Evolutionary conservation across 2,329 filamentous ascomycete species (phyloP).

Genomic region (Penicillium verrucosum): DNA sequence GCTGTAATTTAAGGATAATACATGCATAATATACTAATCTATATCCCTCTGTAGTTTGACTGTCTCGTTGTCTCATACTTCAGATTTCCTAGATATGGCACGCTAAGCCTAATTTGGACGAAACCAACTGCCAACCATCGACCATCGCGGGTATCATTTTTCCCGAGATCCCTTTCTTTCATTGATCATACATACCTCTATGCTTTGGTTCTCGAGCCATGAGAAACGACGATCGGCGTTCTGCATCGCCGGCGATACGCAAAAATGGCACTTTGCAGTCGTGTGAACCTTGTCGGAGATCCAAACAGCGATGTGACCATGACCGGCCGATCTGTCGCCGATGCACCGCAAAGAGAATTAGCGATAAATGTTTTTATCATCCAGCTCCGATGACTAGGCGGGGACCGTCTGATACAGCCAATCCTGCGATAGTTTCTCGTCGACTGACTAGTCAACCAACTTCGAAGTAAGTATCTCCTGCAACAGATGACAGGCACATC

Average conservation of each 20-base stretch:
- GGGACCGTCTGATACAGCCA: constrained; percentile 12
- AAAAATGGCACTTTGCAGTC: constrained; percentile 38
- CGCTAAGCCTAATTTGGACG: constrained; percentile 3
- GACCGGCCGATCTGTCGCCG: constrained; percentile 33
- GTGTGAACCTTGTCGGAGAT: constrained; percentile 39
- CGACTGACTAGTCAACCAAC: constrained; percentile 20
- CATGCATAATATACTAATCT: too few relatives aligned
- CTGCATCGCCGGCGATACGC: constrained; percentile 29
- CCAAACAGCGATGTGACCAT: constrained; percentile 39
- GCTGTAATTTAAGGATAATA: too few relatives aligned
- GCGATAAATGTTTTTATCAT: constrained; percentile 36
- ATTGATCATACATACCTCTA: neutral
- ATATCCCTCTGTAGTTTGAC: too few relatives aligned
- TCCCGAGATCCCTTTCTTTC: neutral
- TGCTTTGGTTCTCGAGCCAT: constrained; percentile 7
- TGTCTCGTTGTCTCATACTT: neutral
- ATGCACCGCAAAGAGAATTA: constrained; percentile 31
- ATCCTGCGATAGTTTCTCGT: constrained; percentile 9
- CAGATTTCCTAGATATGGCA: neutral
- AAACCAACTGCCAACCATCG: neutral
- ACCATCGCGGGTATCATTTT: neutral
- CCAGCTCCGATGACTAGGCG: constrained; percentile 39
- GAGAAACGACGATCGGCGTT: constrained; percentile 20
- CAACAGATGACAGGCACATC: neutral
- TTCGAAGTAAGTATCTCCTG: constrained; percentile 21